These are phyloP conservation scores for Lepidium didymum DNA, from an alignment of 345 rosid genomes.

Conservation along the genomic window DNA sequence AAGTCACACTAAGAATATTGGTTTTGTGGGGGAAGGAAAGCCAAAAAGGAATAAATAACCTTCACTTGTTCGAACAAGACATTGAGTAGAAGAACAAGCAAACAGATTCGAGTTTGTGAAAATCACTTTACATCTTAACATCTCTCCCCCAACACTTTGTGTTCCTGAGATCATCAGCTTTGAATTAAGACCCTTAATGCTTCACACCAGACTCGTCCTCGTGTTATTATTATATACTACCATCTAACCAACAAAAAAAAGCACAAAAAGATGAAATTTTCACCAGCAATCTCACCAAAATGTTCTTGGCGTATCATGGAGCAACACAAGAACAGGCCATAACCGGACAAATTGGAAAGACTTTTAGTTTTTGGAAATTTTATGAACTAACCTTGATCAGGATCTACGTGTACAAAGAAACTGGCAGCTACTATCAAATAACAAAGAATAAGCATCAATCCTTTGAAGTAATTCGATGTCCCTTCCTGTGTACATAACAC, in stretches of 20 bases:
- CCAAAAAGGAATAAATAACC: not conserved
- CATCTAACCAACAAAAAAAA: constrained; percentile 10
- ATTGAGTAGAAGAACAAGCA: not conserved
- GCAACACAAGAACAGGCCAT: not conserved
- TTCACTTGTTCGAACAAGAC: constrained; percentile 15
- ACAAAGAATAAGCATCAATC: constrained; percentile 82
- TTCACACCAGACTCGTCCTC: constrained; percentile 23
- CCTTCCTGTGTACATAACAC: constrained; percentile 53
- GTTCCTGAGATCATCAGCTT: constrained; percentile 23
- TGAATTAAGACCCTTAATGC: constrained; percentile 11
- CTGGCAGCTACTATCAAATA: constrained; percentile 74
- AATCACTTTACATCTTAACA: constrained; percentile 17
- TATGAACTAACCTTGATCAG: constrained; percentile 25
- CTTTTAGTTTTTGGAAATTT: not conserved
- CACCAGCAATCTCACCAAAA: not conserved
- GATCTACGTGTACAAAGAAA: constrained; percentile 80
- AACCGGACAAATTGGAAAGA: not conserved
- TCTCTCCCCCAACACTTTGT: constrained; percentile 19
- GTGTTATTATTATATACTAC: not conserved
- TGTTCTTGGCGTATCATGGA: not conserved
- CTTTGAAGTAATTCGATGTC: constrained; percentile 78
- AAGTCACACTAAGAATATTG: constrained; percentile 1
- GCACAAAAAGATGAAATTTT: not conserved
- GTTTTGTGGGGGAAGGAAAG: not conserved
- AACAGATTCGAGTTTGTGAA: constrained; percentile 10